Base-by-base conservation (phyloP, 495 filamentous ascomycete species). In the Xylaria curta region DNA sequence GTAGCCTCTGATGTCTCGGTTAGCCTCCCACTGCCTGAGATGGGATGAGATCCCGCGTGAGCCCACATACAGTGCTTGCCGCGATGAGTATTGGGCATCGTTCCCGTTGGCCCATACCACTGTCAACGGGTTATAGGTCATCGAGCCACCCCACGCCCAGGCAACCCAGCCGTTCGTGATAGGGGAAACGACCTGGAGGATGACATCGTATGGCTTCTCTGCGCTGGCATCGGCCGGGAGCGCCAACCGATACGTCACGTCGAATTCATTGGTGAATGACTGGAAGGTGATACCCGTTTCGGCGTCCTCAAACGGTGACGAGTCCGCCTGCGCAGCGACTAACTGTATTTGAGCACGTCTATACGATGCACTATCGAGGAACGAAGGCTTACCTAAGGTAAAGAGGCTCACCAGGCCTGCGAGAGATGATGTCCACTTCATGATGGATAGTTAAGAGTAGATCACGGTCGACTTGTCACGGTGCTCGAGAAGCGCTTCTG, bases 71-170 rank as follows among this genome's bases (percentile, higher is more conserved):
- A 81, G 82, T 51, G 83, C 83, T 68, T 83, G 80, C 47, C 83
- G 76, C 9, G 83, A 78, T 12, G 82, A 81, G 49, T 81, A 47
- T 5, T 79, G 76, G 24, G 82, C 81, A 24, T 77, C 75, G 36
- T 76, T 70, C 10, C 82, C 83, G 49, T 85, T 81, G 26, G 76
- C 76, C 83, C 83, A 85, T 19, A 76, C 79, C 26, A 85, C 75
- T 44, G 81, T 80, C 19, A 85, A 73, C 1, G 83, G 83, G 74
- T 85, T 83, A 75, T 85, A 85, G 3, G 81, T 82, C 83, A 85
- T 85, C 53, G 80, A 68, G 28, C 83, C 83, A 3, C 83, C 83
- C 83, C 83, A 85, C 24, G 83, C 82, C 68, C 82, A 79, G 28
- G 81, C 83, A 60, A 77, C 83, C 83, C 83, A 85, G 49, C 83